phyloP scores from a whole-genome alignment of 129 eudicot species.

The Lactuca saligna region DNA sequence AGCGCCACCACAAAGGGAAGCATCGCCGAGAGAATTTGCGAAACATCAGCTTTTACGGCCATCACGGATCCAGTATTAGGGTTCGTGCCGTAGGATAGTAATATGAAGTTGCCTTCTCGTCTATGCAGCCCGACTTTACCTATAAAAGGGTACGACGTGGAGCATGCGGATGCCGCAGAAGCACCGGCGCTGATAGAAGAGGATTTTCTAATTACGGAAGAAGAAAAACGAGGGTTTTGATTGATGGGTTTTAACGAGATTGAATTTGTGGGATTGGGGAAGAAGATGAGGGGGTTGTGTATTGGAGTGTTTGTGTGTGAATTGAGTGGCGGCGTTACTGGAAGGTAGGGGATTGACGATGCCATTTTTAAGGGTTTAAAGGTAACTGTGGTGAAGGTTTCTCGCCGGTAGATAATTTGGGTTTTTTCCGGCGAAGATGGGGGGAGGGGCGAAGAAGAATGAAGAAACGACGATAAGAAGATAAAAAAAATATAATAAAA shows the following conservation, averaged over 20 bases:
- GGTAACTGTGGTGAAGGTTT: constrained; percentile 3
- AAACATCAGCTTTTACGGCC: constrained; percentile 48
- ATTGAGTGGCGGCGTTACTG: constrained; percentile 34
- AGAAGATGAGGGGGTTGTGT: constrained; percentile 21
- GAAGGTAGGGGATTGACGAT: constrained; percentile 36
- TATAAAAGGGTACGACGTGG: constrained; percentile 68
- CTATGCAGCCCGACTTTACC: constrained; percentile 90
- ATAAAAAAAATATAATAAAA: constrained; percentile 22
- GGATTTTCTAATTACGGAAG: constrained; percentile 17
- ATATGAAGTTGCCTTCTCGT: constrained; percentile 70
- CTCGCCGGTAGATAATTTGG: constrained; percentile 36
- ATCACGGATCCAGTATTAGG: constrained; percentile 28
- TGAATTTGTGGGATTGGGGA: constrained; percentile 1
- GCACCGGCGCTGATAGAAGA: constrained; percentile 28
- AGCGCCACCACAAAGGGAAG: constrained; percentile 95
- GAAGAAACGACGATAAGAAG: constrained; percentile 28
- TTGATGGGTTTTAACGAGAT: constrained; percentile 14
- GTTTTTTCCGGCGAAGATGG: constrained; percentile 46
- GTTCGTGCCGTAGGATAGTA: constrained; percentile 63
- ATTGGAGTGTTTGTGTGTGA: constrained; percentile 19
- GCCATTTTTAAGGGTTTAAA: constrained; percentile 30
- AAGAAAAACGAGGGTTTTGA: constrained; percentile 24
- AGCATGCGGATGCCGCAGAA: constrained; percentile 43
- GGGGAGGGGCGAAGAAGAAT: constrained; percentile 34
- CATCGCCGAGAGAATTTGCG: constrained; percentile 79